Evolutionary conservation across 2,329 filamentous ascomycete genomes (phyloP), one percentile per base, ranked within the genome.

Genomic region (Malbranchea cinnamomea): DNA sequence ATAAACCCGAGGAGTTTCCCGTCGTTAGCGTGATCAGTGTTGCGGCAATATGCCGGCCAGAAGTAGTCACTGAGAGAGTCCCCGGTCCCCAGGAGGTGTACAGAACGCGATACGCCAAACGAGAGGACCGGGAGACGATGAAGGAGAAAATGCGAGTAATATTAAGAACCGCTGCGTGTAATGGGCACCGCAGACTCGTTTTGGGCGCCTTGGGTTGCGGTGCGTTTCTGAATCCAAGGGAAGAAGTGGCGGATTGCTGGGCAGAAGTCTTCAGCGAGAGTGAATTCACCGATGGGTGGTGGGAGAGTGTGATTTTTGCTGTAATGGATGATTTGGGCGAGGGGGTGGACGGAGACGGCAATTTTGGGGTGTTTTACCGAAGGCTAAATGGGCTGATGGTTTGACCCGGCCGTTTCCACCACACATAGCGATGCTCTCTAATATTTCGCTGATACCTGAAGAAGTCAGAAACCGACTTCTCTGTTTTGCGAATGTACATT

Each of bases 161-260:
- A 11, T 50, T 80, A 30, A 60, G 74, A 4, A 63, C 74, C 33
- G 71, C 73, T 2, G 74, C 63, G n/a, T 46, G 46, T 4, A 57
- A 67, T 16, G 60, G 59, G 2, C 72, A 78, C 42, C 56, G 62
- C 13, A 57, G 64, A 39, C 50, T 82, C 6, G 68, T 82, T 4
- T 57, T 83, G 2, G 76, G 77, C 0, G 75, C 77, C 0, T 45
- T 82, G 28, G 77, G 77, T 0, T 82, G 76, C 41, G 77, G 76
- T 3, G 73, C 67, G 1, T 79, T 78, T 46, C 42, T 41, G 0
- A 78, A 80, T 45, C 77, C 77, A 6, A 60, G 61, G 0, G 50
- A 56, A 18, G 70, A 72, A 37, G 68, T 81, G n/a, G 74, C 69
- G 2, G 35, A 53, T 19, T 74, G 72, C 40, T 82, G 74, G 63